Conservation (phyloP, 176 grass and related monocot species). For the Musa troglodytarum region DNA sequence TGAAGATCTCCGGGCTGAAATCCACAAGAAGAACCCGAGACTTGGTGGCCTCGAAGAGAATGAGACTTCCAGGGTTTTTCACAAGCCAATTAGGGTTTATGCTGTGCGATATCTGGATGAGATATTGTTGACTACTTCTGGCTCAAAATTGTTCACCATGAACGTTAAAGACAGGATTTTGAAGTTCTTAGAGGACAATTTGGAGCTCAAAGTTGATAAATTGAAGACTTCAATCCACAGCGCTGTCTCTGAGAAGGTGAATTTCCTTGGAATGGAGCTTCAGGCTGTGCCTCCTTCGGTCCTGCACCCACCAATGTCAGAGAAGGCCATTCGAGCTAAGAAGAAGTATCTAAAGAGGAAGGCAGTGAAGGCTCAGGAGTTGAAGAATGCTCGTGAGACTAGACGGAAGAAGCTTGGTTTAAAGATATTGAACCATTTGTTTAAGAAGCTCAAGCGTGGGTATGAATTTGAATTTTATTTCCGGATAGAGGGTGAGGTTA, state of each 20-base stretch:
- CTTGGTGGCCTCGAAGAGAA: conserved; percentile 15
- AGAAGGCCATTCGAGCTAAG: conserved; percentile 78
- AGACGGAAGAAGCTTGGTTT: conserved; percentile 77
- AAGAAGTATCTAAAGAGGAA: conserved; percentile 88
- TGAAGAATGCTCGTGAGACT: conserved; percentile 84
- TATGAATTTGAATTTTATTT: conserved; percentile 64
- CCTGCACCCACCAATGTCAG: conserved; percentile 63
- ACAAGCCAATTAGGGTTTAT: conserved; percentile 70
- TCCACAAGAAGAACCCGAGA: conserved; percentile 76
- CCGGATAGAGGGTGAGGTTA: conserved; percentile 51
- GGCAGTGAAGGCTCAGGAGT: conserved; percentile 52
- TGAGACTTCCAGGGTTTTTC: conserved; percentile 26
- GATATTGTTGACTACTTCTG: conserved; percentile 64
- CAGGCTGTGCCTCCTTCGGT: conserved; percentile 81
- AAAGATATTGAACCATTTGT: conserved; percentile 77
- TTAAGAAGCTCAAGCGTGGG: conserved; percentile 61
- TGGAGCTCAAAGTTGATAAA: conserved; percentile 54
- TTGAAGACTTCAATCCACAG: conserved; percentile 66
- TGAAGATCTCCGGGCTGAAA: conserved; percentile 53
- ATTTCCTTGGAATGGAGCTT: conserved; percentile 76
- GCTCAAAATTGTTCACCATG: conserved; percentile 66
- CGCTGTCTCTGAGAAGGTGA: conserved; percentile 72
- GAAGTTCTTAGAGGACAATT: conserved; percentile 40
- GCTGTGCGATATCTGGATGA: conserved; percentile 62
- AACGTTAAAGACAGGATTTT: conserved; percentile 60